Evolutionary conservation across 129 eudicot species (phyloP).

Genomic region (Arctium minus): DNA sequence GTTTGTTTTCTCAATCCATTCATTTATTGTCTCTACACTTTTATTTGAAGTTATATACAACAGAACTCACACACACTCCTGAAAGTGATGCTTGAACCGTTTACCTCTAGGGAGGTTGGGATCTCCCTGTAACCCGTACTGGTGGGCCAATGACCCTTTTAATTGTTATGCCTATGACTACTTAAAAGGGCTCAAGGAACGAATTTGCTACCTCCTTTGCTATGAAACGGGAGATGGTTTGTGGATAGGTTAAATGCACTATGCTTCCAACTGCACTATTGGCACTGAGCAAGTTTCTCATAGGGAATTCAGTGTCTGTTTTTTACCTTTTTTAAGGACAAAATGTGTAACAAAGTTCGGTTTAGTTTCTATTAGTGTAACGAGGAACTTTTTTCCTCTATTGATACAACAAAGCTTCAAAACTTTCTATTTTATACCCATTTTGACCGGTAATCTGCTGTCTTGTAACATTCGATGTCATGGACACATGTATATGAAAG

Average conservation of each 20-base stretch:
- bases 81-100: not conserved
- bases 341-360: too few species aligned
- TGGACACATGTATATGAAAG: not conserved
- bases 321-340: too few species aligned
- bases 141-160: not conserved
- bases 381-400: not conserved
- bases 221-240: not conserved
- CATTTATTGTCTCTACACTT: not conserved
- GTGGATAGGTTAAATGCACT: too few species aligned
- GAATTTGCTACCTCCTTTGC: not conserved
- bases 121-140: too few species aligned
- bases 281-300: too few species aligned
- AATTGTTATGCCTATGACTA: not conserved
- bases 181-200: not conserved
- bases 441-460: not conserved
- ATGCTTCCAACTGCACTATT: too few species aligned
- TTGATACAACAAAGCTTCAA: not conserved
- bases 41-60: not conserved
- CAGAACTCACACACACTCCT: not conserved
- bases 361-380: not conserved
- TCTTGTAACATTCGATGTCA: not conserved
- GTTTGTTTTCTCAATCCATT: constrained; percentile 14
- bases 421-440: not conserved
- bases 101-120: too few species aligned
- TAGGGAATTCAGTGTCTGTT: too few species aligned